A percentile compares a stretch with the other conserved stretches of the same genome.
Conservation (phyloP, 1,139 yeast species). For the Ogataea hybrid region DNA sequence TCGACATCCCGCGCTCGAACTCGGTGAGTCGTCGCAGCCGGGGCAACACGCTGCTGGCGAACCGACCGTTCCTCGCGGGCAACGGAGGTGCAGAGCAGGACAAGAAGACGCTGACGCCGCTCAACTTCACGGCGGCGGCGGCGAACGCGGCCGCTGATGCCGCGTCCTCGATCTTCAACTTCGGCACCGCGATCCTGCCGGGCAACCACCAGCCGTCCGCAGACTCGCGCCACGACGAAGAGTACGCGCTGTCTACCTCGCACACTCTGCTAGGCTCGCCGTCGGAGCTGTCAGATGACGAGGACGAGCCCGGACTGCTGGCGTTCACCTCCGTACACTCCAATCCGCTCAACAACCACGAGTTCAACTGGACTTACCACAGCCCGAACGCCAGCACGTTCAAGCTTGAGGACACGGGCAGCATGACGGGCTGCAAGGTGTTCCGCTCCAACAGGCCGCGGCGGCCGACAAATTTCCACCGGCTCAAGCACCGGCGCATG, state of each 20-base stretch:
- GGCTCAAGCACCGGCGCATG: conserved; percentile 60
- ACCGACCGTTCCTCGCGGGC: conserved; percentile 13
- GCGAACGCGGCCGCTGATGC: conserved; percentile 26
- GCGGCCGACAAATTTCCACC: conserved; percentile 45
- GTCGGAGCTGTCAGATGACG: conserved; percentile 35
- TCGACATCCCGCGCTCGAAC: conserved; percentile 42
- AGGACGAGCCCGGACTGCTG: conserved; percentile 51
- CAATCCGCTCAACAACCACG: conserved; percentile 22
- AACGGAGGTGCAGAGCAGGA: conserved; percentile 7
- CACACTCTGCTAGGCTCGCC: conserved; percentile 12
- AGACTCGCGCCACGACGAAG: conserved; percentile 8
- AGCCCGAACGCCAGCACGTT: conserved; percentile 16
- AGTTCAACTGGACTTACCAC: conserved; percentile 27
- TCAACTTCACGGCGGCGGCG: conserved; percentile 25
- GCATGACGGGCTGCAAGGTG: conserved; percentile 26
- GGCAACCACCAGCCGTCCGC: conserved; percentile 6
- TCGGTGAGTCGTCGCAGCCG: conserved; percentile 21
- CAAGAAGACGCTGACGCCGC: conserved; percentile 12
- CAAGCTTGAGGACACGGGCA: conserved; percentile 17
- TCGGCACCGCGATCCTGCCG: conserved; percentile 20
- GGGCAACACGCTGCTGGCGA: conserved; percentile 15
- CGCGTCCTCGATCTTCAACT: conserved; percentile 29
- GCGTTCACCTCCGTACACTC: conserved; percentile 23
- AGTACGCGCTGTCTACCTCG: conserved; percentile 7
- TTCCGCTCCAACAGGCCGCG: conserved; percentile 34